Evolutionary conservation across 129 eudicot species (phyloP), one percentile per base, ranked within the genome.

Genomic region (Chrysanthemum lavandulifolium): DNA sequence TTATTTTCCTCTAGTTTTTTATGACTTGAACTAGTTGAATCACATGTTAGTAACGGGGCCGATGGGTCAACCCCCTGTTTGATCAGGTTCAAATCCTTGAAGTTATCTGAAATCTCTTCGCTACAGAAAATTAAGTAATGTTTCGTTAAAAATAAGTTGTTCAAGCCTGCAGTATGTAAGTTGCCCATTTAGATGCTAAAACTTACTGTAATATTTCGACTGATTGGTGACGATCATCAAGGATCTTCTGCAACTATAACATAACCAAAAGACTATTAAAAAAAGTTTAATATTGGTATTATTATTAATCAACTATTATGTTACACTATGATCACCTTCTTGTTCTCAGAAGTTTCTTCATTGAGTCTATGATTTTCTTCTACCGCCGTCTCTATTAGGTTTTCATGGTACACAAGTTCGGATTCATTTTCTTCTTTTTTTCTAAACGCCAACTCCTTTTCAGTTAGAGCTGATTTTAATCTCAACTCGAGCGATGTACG

Each of bases 301-400:
- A 43, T 51, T 9, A 13, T 43, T 13, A 51, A 47, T 13, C 47
- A 40, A 40, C 7, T 45, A 3, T 21, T 21, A 45, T 40, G 59
- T 43, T 57, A 7, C 47, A 45, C 58, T 56, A 36, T 4, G 8
- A 40, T 40, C 47, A 88, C 97, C 89, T 85, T 89, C 48, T 85
- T 79, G 74, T 86, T 92, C 78, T 86, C 94, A 25, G 75, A 86
- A 33, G 89, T 87, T 81, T 81, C 87, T 75, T 86, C 83, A 77
- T 77, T 86, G 81, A 89, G 78, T 50, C 81, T 69, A 25, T 82
- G 80, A 0, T 86, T 73, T 63, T 89, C 89, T 72, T 81, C 72
- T 65, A 79, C 88, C 63, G 86, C 75, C 78, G 80, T 73, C 48
- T 76, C 84, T 91, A 89, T 89, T 11, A 66, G 52, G 6, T 33